A percentile compares a stretch with the other conserved stretches of the same genome.
Conservation (phyloP, 495 filamentous ascomycete genomes). For the Penicillium tannophilum region DNA sequence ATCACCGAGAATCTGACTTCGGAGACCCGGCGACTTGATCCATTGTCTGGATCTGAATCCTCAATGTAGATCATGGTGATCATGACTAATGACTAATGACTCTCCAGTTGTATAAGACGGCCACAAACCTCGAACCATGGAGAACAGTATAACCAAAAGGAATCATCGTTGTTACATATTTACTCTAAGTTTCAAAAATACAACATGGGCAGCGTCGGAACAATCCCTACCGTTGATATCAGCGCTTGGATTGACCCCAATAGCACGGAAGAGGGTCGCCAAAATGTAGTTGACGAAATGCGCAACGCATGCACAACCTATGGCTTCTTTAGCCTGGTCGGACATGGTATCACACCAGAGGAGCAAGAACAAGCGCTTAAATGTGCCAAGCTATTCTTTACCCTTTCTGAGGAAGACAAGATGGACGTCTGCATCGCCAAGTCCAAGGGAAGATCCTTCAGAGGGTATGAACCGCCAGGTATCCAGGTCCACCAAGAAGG, state of each 20-base stretch:
- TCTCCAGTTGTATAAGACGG: background rate
- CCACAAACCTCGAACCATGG: background rate
- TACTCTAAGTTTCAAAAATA: background rate
- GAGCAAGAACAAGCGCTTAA: slow-evolving; percentile 26
- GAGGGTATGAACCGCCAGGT: slow-evolving; percentile 42
- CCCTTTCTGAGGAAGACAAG: slow-evolving; percentile 38
- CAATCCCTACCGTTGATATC: slow-evolving; percentile 1
- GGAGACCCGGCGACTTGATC: background rate
- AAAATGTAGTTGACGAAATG: slow-evolving; percentile 33
- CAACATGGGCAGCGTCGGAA: background rate
- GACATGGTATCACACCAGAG: slow-evolving; percentile 37
- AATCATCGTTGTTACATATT: background rate
- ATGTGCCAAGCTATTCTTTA: slow-evolving; percentile 29
- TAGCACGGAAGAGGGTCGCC: background rate
- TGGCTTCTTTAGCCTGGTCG: slow-evolving; percentile 42
- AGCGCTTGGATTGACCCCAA: background rate
- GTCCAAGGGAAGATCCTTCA: slow-evolving; percentile 19
- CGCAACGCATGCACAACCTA: slow-evolving; percentile 31
- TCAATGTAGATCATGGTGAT: background rate
- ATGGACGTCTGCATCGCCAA: slow-evolving; percentile 32
- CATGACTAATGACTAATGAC: background rate
- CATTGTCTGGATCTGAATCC: background rate
- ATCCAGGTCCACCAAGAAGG: slow-evolving; percentile 27
- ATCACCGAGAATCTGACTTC: background rate
- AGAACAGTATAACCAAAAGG: background rate